A percentile compares a stretch with the other conserved stretches of the same genome.
Evolutionary conservation across 2,329 filamentous ascomycete genomes (phyloP).

Genomic region (Diplodia seriata): DNA sequence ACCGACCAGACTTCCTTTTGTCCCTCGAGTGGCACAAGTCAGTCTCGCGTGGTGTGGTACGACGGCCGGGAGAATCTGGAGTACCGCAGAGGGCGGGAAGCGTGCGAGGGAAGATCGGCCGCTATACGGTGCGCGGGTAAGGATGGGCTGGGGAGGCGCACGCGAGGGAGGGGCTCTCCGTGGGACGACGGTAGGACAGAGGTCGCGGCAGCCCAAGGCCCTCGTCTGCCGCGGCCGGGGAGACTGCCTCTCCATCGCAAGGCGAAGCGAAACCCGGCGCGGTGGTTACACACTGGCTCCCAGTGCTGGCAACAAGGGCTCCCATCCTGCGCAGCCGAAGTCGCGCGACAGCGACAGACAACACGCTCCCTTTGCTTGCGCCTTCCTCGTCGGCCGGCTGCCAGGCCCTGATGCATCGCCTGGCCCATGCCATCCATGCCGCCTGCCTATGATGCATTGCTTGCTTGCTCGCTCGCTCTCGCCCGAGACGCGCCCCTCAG

Average conservation of each 20-base stretch:
- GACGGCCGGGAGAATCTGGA: constrained; percentile 3
- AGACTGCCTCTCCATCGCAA: no score
- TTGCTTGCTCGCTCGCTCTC: background rate
- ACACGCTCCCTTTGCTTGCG: background rate
- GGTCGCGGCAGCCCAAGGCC: background rate
- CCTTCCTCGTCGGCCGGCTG: no score
- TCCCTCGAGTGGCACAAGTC: constrained; percentile 16
- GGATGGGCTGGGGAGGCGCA: constrained; percentile 3
- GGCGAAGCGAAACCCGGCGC: constrained; percentile 29
- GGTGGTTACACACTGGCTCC: constrained; percentile 19
- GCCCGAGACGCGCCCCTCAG: background rate
- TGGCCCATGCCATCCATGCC: constrained; percentile 18
- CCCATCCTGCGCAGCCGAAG: constrained; percentile 24
- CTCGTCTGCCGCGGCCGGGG: no score
- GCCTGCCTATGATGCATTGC: background rate
- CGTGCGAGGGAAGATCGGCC: constrained; percentile 2
- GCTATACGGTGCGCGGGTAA: background rate
- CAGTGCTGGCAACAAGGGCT: constrained; percentile 30
- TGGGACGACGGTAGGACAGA: constrained; percentile 14
- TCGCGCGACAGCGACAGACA: constrained; percentile 18
- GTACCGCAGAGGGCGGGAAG: background rate
- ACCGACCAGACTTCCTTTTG: background rate
- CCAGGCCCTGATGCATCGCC: constrained; percentile 8
- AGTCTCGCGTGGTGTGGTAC: constrained; percentile 25
- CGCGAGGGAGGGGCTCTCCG: background rate